These are phyloP conservation scores for Meyerozyma athensensis DNA, from an alignment of 1,139 yeast species.

Conservation along the genomic window DNA sequence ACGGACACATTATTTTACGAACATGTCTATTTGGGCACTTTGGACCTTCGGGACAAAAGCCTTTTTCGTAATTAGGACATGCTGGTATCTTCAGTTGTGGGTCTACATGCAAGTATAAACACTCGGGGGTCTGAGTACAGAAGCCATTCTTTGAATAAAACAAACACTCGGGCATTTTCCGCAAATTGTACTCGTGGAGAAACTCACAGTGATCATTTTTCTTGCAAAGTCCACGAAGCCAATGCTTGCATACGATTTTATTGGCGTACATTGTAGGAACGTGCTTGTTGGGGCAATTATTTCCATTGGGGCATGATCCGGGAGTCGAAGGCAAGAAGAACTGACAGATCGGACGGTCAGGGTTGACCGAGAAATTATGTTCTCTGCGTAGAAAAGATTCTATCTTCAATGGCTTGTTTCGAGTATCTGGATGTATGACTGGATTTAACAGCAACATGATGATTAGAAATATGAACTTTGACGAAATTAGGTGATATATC, in stretches of 20 bases:
- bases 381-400: conserved; percentile 81
- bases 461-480: conserved; percentile 1
- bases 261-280: conserved; percentile 76
- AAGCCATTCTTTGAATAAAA: conserved; percentile 84
- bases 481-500: not conserved
- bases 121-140: conserved; percentile 93
- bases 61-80: conserved; percentile 77
- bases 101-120: conserved; percentile 87
- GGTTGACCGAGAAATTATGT: conserved; percentile 78
- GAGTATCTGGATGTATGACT: conserved; percentile 40
- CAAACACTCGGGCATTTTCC: conserved; percentile 96
- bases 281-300: conserved; percentile 83
- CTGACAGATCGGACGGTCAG: conserved; percentile 87
- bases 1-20: conserved; percentile 72
- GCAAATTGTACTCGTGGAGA: conserved; percentile 86
- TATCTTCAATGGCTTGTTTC: conserved; percentile 58
- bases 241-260: conserved; percentile 91
- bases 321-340: conserved; percentile 58
- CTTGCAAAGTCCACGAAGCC: conserved; percentile 96
- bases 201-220: conserved; percentile 97
- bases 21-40: conserved; percentile 80
- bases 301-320: conserved; percentile 75
- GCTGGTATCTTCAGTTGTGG: conserved; percentile 85
- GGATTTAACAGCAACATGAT: conserved; percentile 34
- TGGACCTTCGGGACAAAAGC: conserved; percentile 94